These are phyloP conservation scores for Lachancea nothofagi DNA, from an alignment of 805 yeast species.

Conservation along the genomic window DNA sequence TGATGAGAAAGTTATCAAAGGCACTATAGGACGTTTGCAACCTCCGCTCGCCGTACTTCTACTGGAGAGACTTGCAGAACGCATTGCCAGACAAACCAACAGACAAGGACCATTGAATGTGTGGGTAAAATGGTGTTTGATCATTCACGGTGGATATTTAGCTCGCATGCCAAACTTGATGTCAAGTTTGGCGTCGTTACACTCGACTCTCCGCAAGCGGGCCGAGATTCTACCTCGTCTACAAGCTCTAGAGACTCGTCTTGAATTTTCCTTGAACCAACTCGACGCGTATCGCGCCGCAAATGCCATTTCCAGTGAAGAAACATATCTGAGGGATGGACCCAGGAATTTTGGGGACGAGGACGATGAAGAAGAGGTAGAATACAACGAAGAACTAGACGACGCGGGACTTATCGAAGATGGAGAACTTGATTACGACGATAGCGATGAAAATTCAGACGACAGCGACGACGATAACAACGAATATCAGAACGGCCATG, in stretches of 20 bases:
- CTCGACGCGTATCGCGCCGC: slow-evolving; percentile 48
- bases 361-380: slow-evolving; percentile 50
- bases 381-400: slow-evolving; percentile 62
- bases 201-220: slow-evolving; percentile 59
- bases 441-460: slow-evolving; percentile 33
- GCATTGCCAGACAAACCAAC: slow-evolving; percentile 52
- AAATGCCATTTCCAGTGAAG: slow-evolving; percentile 45
- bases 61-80: slow-evolving; percentile 55
- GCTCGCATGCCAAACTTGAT: slow-evolving; percentile 43
- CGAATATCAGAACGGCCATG: slow-evolving; percentile 28
- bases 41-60: slow-evolving; percentile 49
- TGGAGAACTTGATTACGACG: slow-evolving; percentile 39
- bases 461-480: slow-evolving; percentile 34
- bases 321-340: slow-evolving; percentile 30
- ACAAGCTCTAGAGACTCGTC: slow-evolving; percentile 74
- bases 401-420: slow-evolving; percentile 43
- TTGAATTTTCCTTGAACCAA: slow-evolving; percentile 65
- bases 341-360: too few species aligned
- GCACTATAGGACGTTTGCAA: slow-evolving; percentile 51
- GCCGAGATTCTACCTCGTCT: slow-evolving; percentile 66
- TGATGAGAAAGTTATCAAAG: slow-evolving; percentile 47
- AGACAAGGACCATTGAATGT: slow-evolving; percentile 47
- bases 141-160: slow-evolving; percentile 72
- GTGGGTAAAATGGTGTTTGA: slow-evolving; percentile 87
- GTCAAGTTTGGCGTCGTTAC: slow-evolving; percentile 55